A percentile compares a stretch with the other conserved stretches of the same genome.
These are phyloP conservation scores for Euphorbia corollata DNA, from an alignment of 441 rosid genomes.

Conservation along the genomic window DNA sequence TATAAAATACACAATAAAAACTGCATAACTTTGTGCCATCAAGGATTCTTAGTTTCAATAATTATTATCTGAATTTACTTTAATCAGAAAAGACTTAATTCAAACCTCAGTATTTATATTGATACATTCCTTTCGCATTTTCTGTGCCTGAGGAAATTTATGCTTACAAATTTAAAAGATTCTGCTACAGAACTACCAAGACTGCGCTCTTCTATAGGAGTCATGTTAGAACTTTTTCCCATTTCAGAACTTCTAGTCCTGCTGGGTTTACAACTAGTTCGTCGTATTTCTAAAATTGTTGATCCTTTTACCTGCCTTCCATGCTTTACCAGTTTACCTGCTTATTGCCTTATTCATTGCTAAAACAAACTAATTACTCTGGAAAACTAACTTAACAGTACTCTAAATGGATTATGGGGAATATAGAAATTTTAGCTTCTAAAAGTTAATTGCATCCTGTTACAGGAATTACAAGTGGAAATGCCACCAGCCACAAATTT, in stretches of 20 bases:
- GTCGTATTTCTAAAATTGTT: not conserved
- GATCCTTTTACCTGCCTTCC: not conserved
- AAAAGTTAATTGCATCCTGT: not conserved
- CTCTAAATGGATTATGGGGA: not conserved
- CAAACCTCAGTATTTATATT: not conserved
- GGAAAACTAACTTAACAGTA: not conserved
- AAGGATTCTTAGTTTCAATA: not conserved
- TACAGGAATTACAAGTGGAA: not conserved
- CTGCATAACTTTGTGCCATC: not conserved
- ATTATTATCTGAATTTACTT: not conserved
- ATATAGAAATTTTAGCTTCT: too few relatives aligned
- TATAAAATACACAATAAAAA: slow-evolving; percentile 23
- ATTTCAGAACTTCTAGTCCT: not conserved
- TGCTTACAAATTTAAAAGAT: not conserved
- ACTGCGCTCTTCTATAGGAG: not conserved
- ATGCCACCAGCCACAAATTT: not conserved
- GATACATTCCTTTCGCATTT: not conserved
- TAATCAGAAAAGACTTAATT: not conserved
- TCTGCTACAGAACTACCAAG: not conserved
- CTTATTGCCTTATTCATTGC: not conserved
- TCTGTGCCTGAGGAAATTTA: not conserved
- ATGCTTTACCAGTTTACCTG: not conserved
- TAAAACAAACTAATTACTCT: not conserved
- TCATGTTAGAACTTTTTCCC: not conserved
- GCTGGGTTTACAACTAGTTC: not conserved